Base-by-base conservation (phyloP, 169 alveolate genomes). In the Plasmodium ovale region DNA sequence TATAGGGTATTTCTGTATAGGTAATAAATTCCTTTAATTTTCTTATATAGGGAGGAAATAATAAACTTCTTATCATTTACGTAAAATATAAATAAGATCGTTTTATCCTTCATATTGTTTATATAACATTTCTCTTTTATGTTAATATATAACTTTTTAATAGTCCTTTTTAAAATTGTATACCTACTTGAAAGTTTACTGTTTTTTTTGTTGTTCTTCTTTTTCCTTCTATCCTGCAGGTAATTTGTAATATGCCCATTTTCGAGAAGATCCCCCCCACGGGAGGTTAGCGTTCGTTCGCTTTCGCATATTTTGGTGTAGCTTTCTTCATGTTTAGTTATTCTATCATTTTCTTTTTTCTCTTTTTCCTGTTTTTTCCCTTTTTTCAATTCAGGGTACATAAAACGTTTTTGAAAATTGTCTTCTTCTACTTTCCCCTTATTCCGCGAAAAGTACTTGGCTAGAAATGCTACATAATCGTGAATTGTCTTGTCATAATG, bases 41-140 rank as follows among this genome's bases (percentile, higher is more conserved):
- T 82, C 49, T 82, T 82, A 82, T 82, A 82, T 65, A 65, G 54
- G 51, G 72, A 82, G 12, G 49, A 51, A 49, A 82, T 65, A 27
- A 6, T 12, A 65, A 82, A 82, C 7, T 64, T 65, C 31, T 51
- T 82, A 14, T 53, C 35, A 58, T 82, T 67, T 54, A 82, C 84
- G 53, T 33, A 44, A 82, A 82, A 82, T 64, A 37, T 56, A 51
- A 82, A 47, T 53, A 82, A 56, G 42, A 82, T 35, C 23, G 29
- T 31, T 64, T 82, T 82, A 64, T 65, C 90, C 4, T 70, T 58
- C 27, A 64, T 42, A 51, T 82, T 82, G 39, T 82, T 82, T 65
- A 42, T 19, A 59, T 65, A 82, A 42, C 84, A 19, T 82, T 49
- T 37, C 10, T 56, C 39, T 62, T 56, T 82, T 51, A 82, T 31